These are phyloP conservation scores for Alternaria arbusti DNA, from an alignment of 2,329 filamentous ascomycete genomes.

Conservation along the genomic window DNA sequence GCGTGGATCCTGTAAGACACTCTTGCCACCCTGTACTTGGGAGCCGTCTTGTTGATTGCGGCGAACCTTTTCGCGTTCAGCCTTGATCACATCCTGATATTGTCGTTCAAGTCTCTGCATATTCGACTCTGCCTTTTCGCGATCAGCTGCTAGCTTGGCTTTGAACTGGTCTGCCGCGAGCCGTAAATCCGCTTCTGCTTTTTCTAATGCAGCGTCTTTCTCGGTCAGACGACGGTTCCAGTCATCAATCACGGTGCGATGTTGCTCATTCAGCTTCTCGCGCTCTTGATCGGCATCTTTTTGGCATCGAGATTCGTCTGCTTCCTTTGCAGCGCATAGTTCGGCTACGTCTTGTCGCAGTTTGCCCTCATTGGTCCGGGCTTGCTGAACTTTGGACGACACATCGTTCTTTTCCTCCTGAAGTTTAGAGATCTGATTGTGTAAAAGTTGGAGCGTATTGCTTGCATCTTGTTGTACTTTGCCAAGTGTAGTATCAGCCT, in stretches of 20 bases:
- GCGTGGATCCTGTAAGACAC: not conserved
- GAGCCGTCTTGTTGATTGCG: not conserved
- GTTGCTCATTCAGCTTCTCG: not conserved
- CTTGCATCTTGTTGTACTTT: constrained; percentile 12
- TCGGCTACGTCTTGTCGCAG: constrained; percentile 18
- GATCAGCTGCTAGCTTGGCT: constrained; percentile 21
- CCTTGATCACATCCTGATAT: not conserved
- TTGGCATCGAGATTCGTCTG: constrained; percentile 9
- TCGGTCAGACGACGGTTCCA: constrained; percentile 11
- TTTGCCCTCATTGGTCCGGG: constrained; percentile 10
- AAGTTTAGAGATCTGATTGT: constrained; percentile 1
- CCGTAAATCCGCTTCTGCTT: constrained; percentile 18
- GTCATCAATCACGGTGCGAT: constrained; percentile 12
- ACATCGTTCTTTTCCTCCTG: constrained; percentile 21
- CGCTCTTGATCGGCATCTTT: constrained; percentile 2
- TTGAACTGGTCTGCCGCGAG: constrained; percentile 17
- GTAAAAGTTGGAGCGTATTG: constrained; percentile 6
- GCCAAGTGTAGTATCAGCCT: constrained; percentile 7
- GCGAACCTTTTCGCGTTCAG: not conserved
- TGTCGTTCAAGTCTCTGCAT: not conserved
- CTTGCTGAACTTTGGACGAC: constrained; percentile 9
- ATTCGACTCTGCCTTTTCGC: constrained; percentile 7
- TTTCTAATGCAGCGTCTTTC: constrained; percentile 17
- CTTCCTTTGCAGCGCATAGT: constrained; percentile 7
- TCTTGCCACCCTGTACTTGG: not conserved